Conservation (phyloP, 2,329 filamentous ascomycete species). For the Fonsecaea erecta region DNA sequence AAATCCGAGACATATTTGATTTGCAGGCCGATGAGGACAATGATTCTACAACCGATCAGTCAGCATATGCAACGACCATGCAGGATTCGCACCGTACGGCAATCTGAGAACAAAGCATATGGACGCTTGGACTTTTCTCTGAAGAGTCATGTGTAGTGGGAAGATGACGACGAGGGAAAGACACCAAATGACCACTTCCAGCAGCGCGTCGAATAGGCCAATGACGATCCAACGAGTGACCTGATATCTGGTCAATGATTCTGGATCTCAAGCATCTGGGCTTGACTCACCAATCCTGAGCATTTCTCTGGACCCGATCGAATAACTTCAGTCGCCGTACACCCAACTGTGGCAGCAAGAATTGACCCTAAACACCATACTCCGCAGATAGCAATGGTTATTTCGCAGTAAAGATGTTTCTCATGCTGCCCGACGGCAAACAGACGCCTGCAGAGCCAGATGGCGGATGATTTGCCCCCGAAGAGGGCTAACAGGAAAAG, state of each 20-base stretch:
- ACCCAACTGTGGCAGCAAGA: conserved; percentile 21
- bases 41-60: conserved; percentile 24
- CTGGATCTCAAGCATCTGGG: background rate
- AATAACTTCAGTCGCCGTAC: conserved; percentile 12
- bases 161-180: conserved; percentile 26
- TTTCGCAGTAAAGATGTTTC: conserved; percentile 19
- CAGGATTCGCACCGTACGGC: conserved; percentile 74
- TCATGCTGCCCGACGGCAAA: conserved; percentile 22
- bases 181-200: conserved; percentile 21
- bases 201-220: conserved; percentile 23
- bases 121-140: conserved; percentile 62
- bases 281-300: conserved; percentile 16
- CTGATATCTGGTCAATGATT: conserved; percentile 5
- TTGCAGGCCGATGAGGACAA: conserved; percentile 27
- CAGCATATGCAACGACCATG: conserved; percentile 3
- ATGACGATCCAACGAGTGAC: conserved; percentile 25
- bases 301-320: conserved; percentile 8
- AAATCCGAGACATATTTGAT: conserved; percentile 26
- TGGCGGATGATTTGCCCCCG: conserved; percentile 21
- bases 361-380: conserved; percentile 29
- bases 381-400: conserved; percentile 20
- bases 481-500: conserved; percentile 28
- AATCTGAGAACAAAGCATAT: conserved; percentile 80
- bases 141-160: conserved; percentile 27
- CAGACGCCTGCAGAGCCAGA: conserved; percentile 22